Conservation (phyloP, 352 stramenopile genomes). For the Globisporangium carolinianum region DNA sequence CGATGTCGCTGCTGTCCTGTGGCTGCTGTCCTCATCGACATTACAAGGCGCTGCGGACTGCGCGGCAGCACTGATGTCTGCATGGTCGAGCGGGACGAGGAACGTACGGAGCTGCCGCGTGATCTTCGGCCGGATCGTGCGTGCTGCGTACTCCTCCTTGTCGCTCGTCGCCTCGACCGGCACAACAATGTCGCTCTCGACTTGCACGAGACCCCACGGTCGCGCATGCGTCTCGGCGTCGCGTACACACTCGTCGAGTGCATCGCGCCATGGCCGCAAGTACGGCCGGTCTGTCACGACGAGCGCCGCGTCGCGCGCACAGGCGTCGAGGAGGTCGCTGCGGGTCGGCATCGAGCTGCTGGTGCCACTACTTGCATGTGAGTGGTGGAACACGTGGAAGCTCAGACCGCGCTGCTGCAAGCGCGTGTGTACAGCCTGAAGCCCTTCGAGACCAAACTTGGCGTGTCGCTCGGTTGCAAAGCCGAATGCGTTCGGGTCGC, state of each 20-base stretch:
- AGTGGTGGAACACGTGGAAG: constrained; percentile 61
- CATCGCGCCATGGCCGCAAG: constrained; percentile 44
- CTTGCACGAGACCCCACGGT: constrained; percentile 80
- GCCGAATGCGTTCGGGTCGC: constrained; percentile 57
- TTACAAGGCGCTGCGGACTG: constrained; percentile 11
- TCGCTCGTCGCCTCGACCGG: constrained; percentile 87
- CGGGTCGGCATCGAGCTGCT: constrained; percentile 10
- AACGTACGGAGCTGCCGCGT: constrained; percentile 87
- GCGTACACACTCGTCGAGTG: constrained; percentile 33
- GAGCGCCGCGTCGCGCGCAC: constrained; percentile 42
- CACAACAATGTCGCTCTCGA: constrained; percentile 98
- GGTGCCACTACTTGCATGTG: constrained; percentile 12
- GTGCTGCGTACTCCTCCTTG: constrained; percentile 96
- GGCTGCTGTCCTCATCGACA: neutral
- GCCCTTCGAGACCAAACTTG: constrained; percentile 66
- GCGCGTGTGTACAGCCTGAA: constrained; percentile 32
- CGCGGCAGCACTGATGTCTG: constrained; percentile 19
- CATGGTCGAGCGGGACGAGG: constrained; percentile 49
- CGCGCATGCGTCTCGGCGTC: constrained; percentile 24
- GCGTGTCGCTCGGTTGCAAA: constrained; percentile 67
- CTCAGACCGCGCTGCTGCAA: constrained; percentile 41
- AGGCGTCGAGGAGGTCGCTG: constrained; percentile 33
- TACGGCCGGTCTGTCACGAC: constrained; percentile 80
- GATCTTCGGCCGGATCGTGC: constrained; percentile 98
- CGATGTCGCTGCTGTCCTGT: neutral